Evolutionary conservation across 2,329 filamentous ascomycete genomes (phyloP).

Genomic region (Colletotrichum orchidophilum): DNA sequence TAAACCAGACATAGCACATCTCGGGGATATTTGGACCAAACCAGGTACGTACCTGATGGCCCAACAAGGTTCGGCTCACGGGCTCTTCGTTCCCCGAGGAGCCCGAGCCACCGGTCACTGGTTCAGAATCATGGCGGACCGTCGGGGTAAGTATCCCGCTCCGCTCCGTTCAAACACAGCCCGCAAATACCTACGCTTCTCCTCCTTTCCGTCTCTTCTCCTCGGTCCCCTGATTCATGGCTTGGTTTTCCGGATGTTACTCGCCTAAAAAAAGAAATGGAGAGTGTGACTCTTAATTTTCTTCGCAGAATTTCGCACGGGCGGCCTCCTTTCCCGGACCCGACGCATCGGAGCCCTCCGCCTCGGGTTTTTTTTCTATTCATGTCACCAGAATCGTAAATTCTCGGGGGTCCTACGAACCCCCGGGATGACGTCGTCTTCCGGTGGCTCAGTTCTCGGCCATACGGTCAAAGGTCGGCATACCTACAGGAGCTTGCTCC

Average conservation of each 20-base stretch:
- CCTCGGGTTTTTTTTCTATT: not conserved
- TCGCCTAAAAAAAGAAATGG: not conserved
- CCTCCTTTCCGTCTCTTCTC: not conserved
- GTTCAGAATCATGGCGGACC: too few species aligned
- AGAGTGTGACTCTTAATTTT: not conserved
- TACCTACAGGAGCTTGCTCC: too few species aligned
- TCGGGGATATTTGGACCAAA: not conserved
- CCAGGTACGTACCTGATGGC: not conserved
- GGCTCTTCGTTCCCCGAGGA: not conserved
- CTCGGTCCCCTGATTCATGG: not conserved
- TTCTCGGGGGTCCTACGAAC: not conserved
- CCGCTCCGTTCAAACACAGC: not conserved
- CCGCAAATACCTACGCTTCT: not conserved
- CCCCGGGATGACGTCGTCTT: too few species aligned
- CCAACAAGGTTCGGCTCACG: not conserved
- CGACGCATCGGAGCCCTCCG: not conserved
- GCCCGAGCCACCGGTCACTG: not conserved
- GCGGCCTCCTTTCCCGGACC: not conserved
- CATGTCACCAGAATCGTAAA: not conserved
- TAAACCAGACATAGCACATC: not conserved
- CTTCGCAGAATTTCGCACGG: not conserved
- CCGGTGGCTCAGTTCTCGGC: too few species aligned
- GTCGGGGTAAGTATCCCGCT: not conserved
- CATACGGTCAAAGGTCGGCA: too few species aligned
- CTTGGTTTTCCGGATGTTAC: not conserved